Conservation (phyloP, 257 asterid species). For the Solanum habrochaites region DNA sequence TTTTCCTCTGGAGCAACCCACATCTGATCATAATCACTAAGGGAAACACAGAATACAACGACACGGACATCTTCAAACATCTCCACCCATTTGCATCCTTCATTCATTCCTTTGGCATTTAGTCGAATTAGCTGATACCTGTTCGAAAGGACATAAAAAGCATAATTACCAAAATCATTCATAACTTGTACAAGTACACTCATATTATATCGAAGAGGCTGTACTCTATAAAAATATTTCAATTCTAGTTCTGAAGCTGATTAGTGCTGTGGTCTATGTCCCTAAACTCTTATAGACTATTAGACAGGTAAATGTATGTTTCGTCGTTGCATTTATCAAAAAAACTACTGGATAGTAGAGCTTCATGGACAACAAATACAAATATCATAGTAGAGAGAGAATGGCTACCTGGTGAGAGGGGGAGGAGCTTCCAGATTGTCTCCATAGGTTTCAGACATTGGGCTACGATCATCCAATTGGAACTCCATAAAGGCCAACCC, state of each 20-base stretch:
- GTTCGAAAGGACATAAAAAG: not conserved
- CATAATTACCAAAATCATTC: not conserved
- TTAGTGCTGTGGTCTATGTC: not conserved
- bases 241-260: not conserved
- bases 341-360: not conserved
- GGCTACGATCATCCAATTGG: constrained; percentile 87
- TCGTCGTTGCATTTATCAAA: not conserved
- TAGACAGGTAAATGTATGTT: not conserved
- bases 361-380: not conserved
- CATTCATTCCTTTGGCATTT: constrained; percentile 73
- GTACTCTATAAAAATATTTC: not conserved
- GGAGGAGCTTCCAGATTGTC: constrained; percentile 69
- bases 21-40: constrained; percentile 74
- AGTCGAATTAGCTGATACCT: constrained; percentile 89
- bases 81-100: constrained; percentile 92
- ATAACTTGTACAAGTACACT: not conserved
- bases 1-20: constrained; percentile 32
- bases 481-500: constrained; percentile 94
- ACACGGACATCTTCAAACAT: constrained; percentile 94
- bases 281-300: not conserved
- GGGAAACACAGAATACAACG: constrained; percentile 62
- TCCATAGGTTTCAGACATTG: constrained; percentile 77
- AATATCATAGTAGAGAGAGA: not conserved
- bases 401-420: constrained; percentile 52
- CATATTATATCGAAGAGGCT: not conserved